A percentile compares a stretch with the other conserved stretches of the same genome.
These are phyloP conservation scores for Cadophora luteo-olivacea DNA, from an alignment of 2,329 filamentous ascomycete species.

Conservation along the genomic window DNA sequence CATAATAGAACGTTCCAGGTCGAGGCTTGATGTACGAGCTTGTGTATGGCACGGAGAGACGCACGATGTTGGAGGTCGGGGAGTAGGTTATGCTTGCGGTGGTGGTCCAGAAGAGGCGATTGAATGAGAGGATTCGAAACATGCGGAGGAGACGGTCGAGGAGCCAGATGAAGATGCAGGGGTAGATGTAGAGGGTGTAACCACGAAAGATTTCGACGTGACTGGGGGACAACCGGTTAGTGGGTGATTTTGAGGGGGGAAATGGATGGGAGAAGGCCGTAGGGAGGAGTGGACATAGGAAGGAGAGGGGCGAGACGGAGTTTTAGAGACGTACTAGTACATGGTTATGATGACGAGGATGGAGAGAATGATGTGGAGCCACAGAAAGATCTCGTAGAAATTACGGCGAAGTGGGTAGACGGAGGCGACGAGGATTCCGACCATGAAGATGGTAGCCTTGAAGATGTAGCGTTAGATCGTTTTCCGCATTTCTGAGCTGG, in stretches of 20 bases:
- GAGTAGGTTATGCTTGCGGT: neutral
- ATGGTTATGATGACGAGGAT: constrained; percentile 5
- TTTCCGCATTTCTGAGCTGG: neutral
- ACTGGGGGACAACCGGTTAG: neutral
- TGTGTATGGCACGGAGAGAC: neutral
- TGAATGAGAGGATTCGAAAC: constrained; percentile 9
- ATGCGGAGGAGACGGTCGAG: neutral
- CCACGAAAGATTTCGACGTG: neutral
- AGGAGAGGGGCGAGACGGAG: neutral
- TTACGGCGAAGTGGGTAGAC: constrained; percentile 5
- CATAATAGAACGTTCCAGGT: neutral
- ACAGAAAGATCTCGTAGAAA: constrained; percentile 14
- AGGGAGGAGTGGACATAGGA: neutral
- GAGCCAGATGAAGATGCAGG: constrained; percentile 8
- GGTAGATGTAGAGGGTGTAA: constrained; percentile 8
- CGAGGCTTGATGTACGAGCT: neutral
- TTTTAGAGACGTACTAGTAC: constrained; percentile 19
- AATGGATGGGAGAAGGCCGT: neutral
- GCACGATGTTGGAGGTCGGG: neutral
- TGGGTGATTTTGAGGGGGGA: neutral
- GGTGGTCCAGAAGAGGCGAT: constrained; percentile 3
- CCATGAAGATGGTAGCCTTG: constrained; percentile 9
- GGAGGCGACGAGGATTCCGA: neutral
- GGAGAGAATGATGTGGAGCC: constrained; percentile 6
- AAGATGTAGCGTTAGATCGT: neutral